Base-by-base conservation (phyloP, 1,139 yeast genomes). In the Torulaspora globosa region DNA sequence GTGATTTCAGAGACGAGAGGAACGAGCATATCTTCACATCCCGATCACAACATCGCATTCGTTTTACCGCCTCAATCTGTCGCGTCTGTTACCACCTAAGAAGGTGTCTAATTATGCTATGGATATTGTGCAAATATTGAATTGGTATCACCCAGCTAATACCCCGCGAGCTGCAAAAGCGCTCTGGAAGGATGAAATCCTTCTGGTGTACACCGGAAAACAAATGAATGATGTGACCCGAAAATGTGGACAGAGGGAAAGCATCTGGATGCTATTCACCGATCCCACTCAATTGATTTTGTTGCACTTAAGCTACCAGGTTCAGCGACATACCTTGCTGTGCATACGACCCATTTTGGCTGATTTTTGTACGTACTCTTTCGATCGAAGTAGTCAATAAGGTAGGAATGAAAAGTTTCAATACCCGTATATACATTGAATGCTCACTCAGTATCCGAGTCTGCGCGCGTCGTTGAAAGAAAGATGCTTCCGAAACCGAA, bases 261-360 rank as follows among this genome's bases (percentile, higher is more conserved):
- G 19, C 40, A 30, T 28, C 33, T 36, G 11, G 35, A 39, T 39
- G 31, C 19, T 27, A 24, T 19, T 18, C 31, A 19, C 26, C 42
- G 32, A 15, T 31, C 42, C n/a, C 36, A 24, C 26, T 21, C 11
- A 39, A 11, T 15, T 16, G 21, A 19, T 29, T 15, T 31, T 31
- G 24, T 26, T 39, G 36, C 36, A 32, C 16, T 39, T 12, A 18
- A 29, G 40, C 41, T 31, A 36, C 12, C 21, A 24, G 15, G 21
- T 14, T 39, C 31, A 44, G 35, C 51, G 57, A 80, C 86, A 78
- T 80, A 80, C 86, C 72, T 79, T 69, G 74, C 84, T 79, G 77
- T 81, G 87, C 80, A 80, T 76, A 78, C 87, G 84, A 81, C 83
- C 87, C 86, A 81, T 81, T 70, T 73, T 78, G 76, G 71, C 70